Conservation (phyloP, 129 eudicot species). For the Erigeron canadensis region DNA sequence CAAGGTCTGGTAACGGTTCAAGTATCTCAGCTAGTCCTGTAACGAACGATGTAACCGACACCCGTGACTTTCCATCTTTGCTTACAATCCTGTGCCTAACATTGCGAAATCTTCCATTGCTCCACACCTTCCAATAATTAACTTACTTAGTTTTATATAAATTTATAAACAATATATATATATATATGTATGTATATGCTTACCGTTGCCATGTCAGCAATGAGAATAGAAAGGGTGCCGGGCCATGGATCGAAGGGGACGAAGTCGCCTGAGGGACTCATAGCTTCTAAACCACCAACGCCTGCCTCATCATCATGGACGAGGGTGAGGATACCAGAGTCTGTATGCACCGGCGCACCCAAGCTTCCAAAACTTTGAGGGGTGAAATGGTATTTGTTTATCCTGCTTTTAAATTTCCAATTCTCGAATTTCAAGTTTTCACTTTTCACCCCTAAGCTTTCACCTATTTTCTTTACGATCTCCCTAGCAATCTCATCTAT, state of each 20-base stretch:
- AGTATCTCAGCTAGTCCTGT: slow-evolving; percentile 58
- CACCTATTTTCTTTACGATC: slow-evolving; percentile 45
- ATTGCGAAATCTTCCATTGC: too few relatives aligned
- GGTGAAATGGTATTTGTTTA: slow-evolving; percentile 71
- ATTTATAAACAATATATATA: too few relatives aligned
- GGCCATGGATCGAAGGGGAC: slow-evolving; percentile 70
- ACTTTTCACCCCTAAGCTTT: slow-evolving; percentile 47
- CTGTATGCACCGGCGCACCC: slow-evolving; percentile 79
- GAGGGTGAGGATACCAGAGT: slow-evolving; percentile 76
- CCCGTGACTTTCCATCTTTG: slow-evolving; percentile 50
- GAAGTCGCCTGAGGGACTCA: slow-evolving; percentile 48
- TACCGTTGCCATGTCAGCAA: slow-evolving; percentile 74
- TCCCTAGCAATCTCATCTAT: slow-evolving; percentile 42
- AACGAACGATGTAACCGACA: slow-evolving; percentile 76
- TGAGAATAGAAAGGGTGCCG: slow-evolving; percentile 61
- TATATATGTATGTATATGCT: neutral
- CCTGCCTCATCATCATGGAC: slow-evolving; percentile 76
- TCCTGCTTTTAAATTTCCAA: slow-evolving; percentile 73
- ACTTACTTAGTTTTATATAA: too few relatives aligned
- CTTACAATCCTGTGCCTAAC: slow-evolving; percentile 75
- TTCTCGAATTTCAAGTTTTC: slow-evolving; percentile 38
- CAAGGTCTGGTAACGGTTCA: slow-evolving; percentile 56
- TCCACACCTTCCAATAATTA: too few relatives aligned
- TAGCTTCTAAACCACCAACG: slow-evolving; percentile 82
- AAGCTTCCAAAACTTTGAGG: slow-evolving; percentile 51